These are phyloP conservation scores for Pestalotiopsis sp. DNA, from an alignment of 2,329 filamentous ascomycete species.

Conservation along the genomic window DNA sequence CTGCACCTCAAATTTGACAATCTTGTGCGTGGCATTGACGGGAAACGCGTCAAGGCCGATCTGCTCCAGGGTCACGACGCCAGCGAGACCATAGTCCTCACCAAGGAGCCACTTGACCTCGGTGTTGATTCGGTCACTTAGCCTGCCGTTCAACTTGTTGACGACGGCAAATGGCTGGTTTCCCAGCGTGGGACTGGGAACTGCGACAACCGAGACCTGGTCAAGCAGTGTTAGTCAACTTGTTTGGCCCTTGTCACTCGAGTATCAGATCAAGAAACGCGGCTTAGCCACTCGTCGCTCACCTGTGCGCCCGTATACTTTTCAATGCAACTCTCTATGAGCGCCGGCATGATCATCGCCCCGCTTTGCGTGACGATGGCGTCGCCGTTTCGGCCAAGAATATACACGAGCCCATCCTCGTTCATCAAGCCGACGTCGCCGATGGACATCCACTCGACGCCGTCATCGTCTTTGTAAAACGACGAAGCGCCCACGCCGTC, in stretches of 20 bases:
- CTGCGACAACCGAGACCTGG: neutral
- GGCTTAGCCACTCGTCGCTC: neutral
- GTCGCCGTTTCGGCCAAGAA: slow-evolving; percentile 13
- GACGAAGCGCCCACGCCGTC: neutral
- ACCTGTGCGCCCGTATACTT: slow-evolving; percentile 14
- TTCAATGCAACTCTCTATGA: slow-evolving; percentile 15
- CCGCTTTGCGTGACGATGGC: slow-evolving; percentile 9
- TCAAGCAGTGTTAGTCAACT: neutral
- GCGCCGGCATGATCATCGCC: slow-evolving; percentile 15
- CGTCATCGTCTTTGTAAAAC: neutral
- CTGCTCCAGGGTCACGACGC: slow-evolving; percentile 13
- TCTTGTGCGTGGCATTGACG: slow-evolving; percentile 14
- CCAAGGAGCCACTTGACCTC: slow-evolving; percentile 8
- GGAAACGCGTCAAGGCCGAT: slow-evolving; percentile 14
- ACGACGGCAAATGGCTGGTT: neutral
- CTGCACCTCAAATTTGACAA: slow-evolving; percentile 15
- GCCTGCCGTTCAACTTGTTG: neutral
- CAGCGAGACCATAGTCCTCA: slow-evolving; percentile 4
- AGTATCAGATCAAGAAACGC: too few species aligned
- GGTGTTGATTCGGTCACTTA: neutral
- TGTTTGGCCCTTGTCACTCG: too few species aligned
- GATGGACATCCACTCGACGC: slow-evolving; percentile 14
- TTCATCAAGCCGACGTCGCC: slow-evolving; percentile 15
- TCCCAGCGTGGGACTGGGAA: neutral
- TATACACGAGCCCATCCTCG: slow-evolving; percentile 14